A percentile compares a stretch with the other conserved stretches of the same genome.
These are phyloP conservation scores for Blastomyces parvus DNA, from an alignment of 2,329 filamentous ascomycete species.

Conservation along the genomic window DNA sequence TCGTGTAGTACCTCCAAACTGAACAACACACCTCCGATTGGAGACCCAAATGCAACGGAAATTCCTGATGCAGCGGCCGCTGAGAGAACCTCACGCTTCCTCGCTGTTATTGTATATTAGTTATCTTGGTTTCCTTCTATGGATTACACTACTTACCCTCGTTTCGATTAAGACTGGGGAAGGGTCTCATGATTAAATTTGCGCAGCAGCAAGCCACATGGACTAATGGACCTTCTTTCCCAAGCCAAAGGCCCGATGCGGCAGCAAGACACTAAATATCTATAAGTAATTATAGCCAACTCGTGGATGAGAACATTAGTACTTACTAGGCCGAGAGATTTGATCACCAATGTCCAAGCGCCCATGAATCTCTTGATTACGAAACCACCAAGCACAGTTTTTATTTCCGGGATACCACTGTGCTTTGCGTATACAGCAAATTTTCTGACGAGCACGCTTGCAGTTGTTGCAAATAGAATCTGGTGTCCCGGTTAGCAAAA, in stretches of 20 bases:
- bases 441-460: slow-evolving; percentile 74
- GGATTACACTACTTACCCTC: slow-evolving; percentile 43
- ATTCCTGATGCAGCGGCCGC: slow-evolving; percentile 88
- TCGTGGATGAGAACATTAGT: background rate
- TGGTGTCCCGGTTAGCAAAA: slow-evolving; percentile 9
- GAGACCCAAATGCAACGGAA: slow-evolving; percentile 86
- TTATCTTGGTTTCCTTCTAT: background rate
- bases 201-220: slow-evolving; percentile 97
- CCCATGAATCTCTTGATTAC: slow-evolving; percentile 98
- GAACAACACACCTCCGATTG: slow-evolving; percentile 89
- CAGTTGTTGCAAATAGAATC: slow-evolving; percentile 69
- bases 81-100: slow-evolving; percentile 86
- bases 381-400: slow-evolving; percentile 96
- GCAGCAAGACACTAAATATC: slow-evolving; percentile 64
- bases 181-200: slow-evolving; percentile 88
- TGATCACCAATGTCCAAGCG: slow-evolving; percentile 84
- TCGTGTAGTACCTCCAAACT: slow-evolving; percentile 65
- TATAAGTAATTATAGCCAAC: background rate
- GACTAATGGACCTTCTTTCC: slow-evolving; percentile 94
- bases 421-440: slow-evolving; percentile 95
- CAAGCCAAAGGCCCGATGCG: slow-evolving; percentile 84
- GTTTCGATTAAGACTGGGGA: slow-evolving; percentile 83
- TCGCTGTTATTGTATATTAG: slow-evolving; percentile 46
- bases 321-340: slow-evolving; percentile 63
- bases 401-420: slow-evolving; percentile 99